Base-by-base conservation (phyloP, 495 filamentous ascomycete genomes). In the Cercophora newfieldiana region DNA sequence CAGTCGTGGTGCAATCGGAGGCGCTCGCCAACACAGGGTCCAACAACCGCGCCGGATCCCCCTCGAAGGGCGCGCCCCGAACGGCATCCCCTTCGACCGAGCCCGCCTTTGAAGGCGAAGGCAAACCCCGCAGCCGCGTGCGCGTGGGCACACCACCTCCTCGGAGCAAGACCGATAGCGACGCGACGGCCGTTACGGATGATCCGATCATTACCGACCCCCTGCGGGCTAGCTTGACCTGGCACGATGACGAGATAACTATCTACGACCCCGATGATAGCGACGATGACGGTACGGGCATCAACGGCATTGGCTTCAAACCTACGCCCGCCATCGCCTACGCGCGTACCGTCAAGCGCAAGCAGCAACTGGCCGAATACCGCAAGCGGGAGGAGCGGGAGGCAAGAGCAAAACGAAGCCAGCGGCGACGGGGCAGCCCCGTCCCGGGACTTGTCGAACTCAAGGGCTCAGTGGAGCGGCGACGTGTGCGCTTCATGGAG, bases 251-350 rank as follows among this genome's bases (percentile, higher is more conserved):
- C 61, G 92, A 96, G 69, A 94, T 96, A 66, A 96, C 92, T 0
- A 87, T 92, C 19, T 90, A 95, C 72, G 83, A 90, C 68, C 88
- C 89, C 2, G 83, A 83, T 30, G 90, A 92, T 73, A 88, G 88
- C 47, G 86, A 84, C 62, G 90, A 92, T 68, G 90, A 93, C 75
- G 90, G 90, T 26, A 90, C 90, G 37, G 90, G 90, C 44, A 91
- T 93, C 68, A 92, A 96, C 75, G 94, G 94, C 16, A 90, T 98
- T 71, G 94, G 94, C 1, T 97, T 96, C 77, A 89, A 87, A 67
- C 94, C 94, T 0, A 97, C 93, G 8, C 84, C 93, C 19, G 90
- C 90, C 31, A 87, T 93, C 30, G 94, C 92, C 0, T 89, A 91
- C 75, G 87, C 87, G 26, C 82, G 94, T 62, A 82, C 86, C 7